phyloP scores from a whole-genome alignment of 306 rosid genomes.

The Castanospermum australe region DNA sequence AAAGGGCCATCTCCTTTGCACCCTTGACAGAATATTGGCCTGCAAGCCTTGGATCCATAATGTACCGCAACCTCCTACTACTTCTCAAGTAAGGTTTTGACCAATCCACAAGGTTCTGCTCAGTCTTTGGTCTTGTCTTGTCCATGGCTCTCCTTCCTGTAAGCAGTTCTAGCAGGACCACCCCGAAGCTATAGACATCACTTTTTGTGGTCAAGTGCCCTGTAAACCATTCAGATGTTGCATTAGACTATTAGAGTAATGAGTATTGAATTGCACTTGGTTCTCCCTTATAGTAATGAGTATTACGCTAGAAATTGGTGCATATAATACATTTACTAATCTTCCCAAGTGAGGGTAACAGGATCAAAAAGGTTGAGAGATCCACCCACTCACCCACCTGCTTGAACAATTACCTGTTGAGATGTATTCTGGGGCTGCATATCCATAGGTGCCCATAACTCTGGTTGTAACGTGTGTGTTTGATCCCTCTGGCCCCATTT shows the following conservation, averaged over 20 bases:
- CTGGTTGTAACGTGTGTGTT: slow-evolving; percentile 89
- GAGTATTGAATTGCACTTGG: background rate
- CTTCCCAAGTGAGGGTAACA: background rate
- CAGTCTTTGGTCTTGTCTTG: slow-evolving; percentile 67
- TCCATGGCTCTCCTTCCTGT: slow-evolving; percentile 90
- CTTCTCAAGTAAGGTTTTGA: slow-evolving; percentile 73
- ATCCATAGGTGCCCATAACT: slow-evolving; percentile 97
- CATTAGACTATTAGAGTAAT: too few species aligned
- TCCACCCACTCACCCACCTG: background rate
- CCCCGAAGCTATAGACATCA: slow-evolving; percentile 86
- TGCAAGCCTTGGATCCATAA: slow-evolving; percentile 79
- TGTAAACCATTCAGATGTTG: slow-evolving; percentile 25
- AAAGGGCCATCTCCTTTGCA: slow-evolving; percentile 67
- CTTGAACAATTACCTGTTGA: slow-evolving; percentile 63
- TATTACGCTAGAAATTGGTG: background rate
- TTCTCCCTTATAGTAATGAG: background rate
- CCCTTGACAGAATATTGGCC: slow-evolving; percentile 95
- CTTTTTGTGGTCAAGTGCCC: slow-evolving; percentile 93
- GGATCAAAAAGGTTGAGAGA: background rate
- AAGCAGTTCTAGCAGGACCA: slow-evolving; percentile 78
- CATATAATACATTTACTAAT: background rate
- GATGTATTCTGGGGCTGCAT: slow-evolving; percentile 95
- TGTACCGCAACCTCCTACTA: slow-evolving; percentile 55
- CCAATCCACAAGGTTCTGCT: slow-evolving; percentile 93
- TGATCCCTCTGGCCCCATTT: slow-evolving; percentile 97